These are phyloP conservation scores for Diaporthe sp. DNA, from an alignment of 2,329 filamentous ascomycete genomes.

Conservation along the genomic window DNA sequence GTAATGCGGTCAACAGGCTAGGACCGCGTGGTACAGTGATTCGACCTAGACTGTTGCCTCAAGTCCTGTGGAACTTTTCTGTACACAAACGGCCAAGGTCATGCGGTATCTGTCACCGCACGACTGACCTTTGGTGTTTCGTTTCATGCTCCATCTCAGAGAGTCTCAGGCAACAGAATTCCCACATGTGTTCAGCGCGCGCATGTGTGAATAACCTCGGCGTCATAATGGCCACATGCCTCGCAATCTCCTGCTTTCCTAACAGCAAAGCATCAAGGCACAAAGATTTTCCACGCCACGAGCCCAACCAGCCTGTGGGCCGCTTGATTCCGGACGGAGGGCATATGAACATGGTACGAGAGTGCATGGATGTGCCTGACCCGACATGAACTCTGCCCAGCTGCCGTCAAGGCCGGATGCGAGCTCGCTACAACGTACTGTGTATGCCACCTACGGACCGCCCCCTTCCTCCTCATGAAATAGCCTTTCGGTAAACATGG, in stretches of 20 bases:
- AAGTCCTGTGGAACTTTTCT: background rate
- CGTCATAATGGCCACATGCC: background rate
- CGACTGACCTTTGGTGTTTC: background rate
- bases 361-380: background rate
- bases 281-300: background rate
- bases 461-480: background rate
- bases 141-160: background rate
- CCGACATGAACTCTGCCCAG: background rate
- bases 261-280: background rate
- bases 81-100: background rate
- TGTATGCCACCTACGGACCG: background rate
- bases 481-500: conserved; percentile 7
- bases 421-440: background rate
- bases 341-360: background rate
- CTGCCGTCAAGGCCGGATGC: background rate
- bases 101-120: too few relatives aligned
- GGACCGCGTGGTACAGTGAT: background rate
- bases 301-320: too few relatives aligned
- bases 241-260: background rate
- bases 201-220: background rate
- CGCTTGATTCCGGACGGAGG: background rate
- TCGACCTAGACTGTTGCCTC: background rate
- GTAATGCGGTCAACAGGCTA: background rate
- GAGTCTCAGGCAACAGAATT: background rate
- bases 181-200: background rate